Evolutionary conservation across 768 basidiomycete species (phyloP), one percentile per base, ranked within the genome.

Genomic region (Lentinula sp.): DNA sequence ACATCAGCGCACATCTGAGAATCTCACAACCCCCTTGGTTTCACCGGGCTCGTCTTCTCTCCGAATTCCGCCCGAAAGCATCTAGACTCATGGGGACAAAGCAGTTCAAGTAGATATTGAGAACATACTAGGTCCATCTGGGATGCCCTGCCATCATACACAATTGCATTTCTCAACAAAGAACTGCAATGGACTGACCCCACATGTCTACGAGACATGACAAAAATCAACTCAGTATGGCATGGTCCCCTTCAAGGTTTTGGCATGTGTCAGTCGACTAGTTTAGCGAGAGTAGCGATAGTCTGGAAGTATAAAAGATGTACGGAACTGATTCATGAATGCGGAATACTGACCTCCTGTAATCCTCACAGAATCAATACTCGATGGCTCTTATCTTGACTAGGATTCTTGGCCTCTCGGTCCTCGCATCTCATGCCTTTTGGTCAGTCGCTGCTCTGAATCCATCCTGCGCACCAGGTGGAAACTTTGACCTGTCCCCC

Each of bases 381-480:
- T 48, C 46, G 46, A 55, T 55, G 53, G 53, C 37, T 55, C n/a
- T 39, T 35, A 8, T 43, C 40, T 42, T 35, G 8, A 56, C 55
- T 9, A 28, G 37, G 40, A 5, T 43, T 23, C 11, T 32, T 5
- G 11, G 40, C 18, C 23, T 56, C 39, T 18, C 43, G 9, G 18
- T 43, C 39, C 40, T 56, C 40, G 13, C 18, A 15, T 43, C 55
- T 56, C 10, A 48, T 9, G 21, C 18, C 9, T 21, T 11, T n/a
- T 21, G 18, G 53, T 31, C 13, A 4, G 21, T 21, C 37, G 10
- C 5, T 35, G 40, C 55, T 9, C 37, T 56, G 10, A 45, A 56
- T 21, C 55, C 55, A 43, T 21, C 37, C 55, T 56, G 55, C 28
- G 55, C 55, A 5, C 55, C 55, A 45, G 55, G 55, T 13, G 55